Percentiles rank a stretch among this genome's conserved stretches.
Conservation (phyloP, 768 basidiomycete genomes). For the Clavulina sp. region DNA sequence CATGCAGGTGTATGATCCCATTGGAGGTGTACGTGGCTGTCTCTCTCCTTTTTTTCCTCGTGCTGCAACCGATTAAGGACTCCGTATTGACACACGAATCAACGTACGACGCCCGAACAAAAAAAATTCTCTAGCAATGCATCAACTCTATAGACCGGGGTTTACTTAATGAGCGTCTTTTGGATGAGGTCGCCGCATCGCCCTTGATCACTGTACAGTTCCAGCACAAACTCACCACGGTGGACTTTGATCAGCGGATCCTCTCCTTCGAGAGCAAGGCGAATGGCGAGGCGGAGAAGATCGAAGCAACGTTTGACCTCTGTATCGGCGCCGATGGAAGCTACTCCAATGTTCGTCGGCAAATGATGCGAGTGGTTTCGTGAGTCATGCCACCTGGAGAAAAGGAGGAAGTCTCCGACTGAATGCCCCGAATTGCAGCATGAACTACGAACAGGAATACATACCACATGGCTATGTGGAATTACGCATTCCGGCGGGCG, state of each 20-base stretch:
- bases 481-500: slow-evolving; percentile 77
- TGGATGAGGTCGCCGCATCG: slow-evolving; percentile 50
- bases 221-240: slow-evolving; percentile 56
- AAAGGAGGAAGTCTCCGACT: neutral
- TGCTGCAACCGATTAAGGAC: neutral
- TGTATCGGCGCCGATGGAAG: slow-evolving; percentile 90
- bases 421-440: slow-evolving; percentile 38
- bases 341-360: slow-evolving; percentile 75
- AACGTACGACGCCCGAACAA: neutral
- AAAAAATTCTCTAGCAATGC: slow-evolving; percentile 30
- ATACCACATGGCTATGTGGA: slow-evolving; percentile 94
- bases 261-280: slow-evolving; percentile 32
- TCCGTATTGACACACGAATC: neutral
- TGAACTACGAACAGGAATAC: slow-evolving; percentile 91
- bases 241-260: slow-evolving; percentile 54
- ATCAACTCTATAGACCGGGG: slow-evolving; percentile 89
- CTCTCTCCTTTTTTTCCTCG: neutral
- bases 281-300: slow-evolving; percentile 24
- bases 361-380: slow-evolving; percentile 74
- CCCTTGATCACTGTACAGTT: slow-evolving; percentile 56
- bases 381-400: neutral
- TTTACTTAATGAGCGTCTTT: slow-evolving; percentile 69
- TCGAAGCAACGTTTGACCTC: slow-evolving; percentile 45
- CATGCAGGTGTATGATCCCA: slow-evolving; percentile 75
- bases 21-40: slow-evolving; percentile 55